Evolutionary conservation across 1,284 basidiomycete species (phyloP), one percentile per base, ranked within the genome.

Genomic region (Boletus sp.): DNA sequence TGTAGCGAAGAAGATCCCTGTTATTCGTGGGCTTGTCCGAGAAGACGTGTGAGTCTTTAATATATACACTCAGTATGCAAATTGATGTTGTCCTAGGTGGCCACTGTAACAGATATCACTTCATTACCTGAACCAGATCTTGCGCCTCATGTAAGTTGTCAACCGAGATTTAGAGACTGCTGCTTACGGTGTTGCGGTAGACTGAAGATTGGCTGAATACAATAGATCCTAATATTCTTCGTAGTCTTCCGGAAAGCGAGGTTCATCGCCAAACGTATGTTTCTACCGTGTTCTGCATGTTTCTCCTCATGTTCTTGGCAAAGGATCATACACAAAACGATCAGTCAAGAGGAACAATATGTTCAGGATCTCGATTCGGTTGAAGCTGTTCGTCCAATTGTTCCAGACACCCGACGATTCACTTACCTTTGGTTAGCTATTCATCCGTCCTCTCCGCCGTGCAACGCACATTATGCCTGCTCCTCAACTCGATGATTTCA

Each of bases 311-410:
- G 9, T 23, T 38, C 46, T 34, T 52, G 45, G 43, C 51, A 37
- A 52, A 87, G 84, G n/a, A 87, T 95, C 59, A 95, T 99, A 46
- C 84, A 89, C 60, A 94, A 94, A 67, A 83, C 94, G 33, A 88
- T 99, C 54, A 81, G 80, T 60, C 88, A 91, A 54, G 95, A 99
- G 68, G 85, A 90, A 58, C 85, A 91, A 60, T 98, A 96, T 64
- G 75, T 94, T 33, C 82, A 86, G 37, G 95, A 99, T 63, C 76
- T 99, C 5, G 84, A 92, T 50, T 79, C 85, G 5, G 79, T 98
- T 36, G 91, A 96, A 59, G 73, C 76, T 5, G 84, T 88, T 53
- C 27, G 75, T 63, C 17, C 35, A 6, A 30, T 26, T 33, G 8
- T 45, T 25, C 14, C 17, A 4, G 29, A 17, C 12, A 19, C n/a